Evolutionary conservation across 2,329 filamentous ascomycete genomes (phyloP), one percentile per base, ranked within the genome.

Genomic region (Hypoxylon sp.): DNA sequence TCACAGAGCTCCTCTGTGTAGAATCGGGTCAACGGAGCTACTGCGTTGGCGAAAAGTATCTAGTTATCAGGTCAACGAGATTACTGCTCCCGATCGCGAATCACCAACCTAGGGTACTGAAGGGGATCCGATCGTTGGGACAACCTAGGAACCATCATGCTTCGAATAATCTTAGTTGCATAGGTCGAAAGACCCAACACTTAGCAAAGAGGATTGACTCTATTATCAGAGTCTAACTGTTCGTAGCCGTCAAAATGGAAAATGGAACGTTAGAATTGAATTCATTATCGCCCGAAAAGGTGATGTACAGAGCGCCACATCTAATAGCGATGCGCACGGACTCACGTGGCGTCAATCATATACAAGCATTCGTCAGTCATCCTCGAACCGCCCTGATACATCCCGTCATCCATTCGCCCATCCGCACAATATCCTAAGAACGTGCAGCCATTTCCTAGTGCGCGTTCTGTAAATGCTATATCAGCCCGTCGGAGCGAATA

Each of bases 291-390:
- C 42, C n/a, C 19, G 51, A 61, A 29, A 56, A 55, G 58, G 47
- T 67, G 60, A 67, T 63, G 60, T 67, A 63, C 65, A 67, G 46
- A 42, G 44, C 51, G 55, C 9, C 44, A 44, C 46, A 56, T 55
- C 35, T 48, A 67, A 55, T 14, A 50, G 52, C 3, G 29, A 64
- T 60, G 46, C 26, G 13, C 46, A 33, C 46, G 52, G 37, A 62
- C 53, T 56, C 50, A 55, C 56, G 50, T 58, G 39, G 17, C 55
- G 33, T 48, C 24, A 63, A 63, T 68, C 65, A 70, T 70, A 64
- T 70, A 70, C 68, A 70, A 68, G 53, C 39, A 52, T 56, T 33
- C 53, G 46, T 48, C 22, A 39, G 17, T 50, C 50, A 60, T 61
- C 51, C 53, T 56, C 50, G 39, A 58, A 22, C 55, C 55, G 39